These are phyloP conservation scores for Populus ilicifolia DNA, from an alignment of 345 rosid genomes.

Conservation along the genomic window DNA sequence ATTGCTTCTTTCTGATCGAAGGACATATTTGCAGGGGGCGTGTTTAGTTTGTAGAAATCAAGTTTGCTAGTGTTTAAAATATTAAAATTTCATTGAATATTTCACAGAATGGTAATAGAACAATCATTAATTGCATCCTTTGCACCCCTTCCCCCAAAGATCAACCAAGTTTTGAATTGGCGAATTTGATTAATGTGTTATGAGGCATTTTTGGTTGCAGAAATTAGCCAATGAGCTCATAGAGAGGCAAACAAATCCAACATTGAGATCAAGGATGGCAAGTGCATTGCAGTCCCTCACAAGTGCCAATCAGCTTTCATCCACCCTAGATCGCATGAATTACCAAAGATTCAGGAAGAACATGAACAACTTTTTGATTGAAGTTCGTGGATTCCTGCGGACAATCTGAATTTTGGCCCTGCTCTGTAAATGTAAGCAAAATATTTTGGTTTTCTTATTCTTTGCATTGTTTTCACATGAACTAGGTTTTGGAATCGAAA, in stretches of 20 bases:
- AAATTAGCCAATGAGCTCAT: slow-evolving; percentile 72
- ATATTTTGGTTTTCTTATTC: not conserved
- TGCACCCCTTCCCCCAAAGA: too few species aligned
- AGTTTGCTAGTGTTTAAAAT: too few species aligned
- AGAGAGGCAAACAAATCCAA: slow-evolving; percentile 61
- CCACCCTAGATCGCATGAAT: slow-evolving; percentile 75
- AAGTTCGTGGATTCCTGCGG: slow-evolving; percentile 86
- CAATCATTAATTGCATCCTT: too few species aligned
- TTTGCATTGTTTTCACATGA: not conserved
- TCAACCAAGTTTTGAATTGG: too few species aligned
- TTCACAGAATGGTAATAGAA: too few species aligned
- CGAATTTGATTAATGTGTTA: too few species aligned
- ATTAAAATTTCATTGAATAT: too few species aligned
- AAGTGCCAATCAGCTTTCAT: slow-evolving; percentile 75
- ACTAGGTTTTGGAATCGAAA: not conserved
- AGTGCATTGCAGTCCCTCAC: slow-evolving; percentile 72
- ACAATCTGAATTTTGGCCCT: slow-evolving; percentile 37
- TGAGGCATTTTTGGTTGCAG: slow-evolving; percentile 29
- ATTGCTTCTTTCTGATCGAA: too few species aligned
- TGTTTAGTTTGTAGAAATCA: too few species aligned
- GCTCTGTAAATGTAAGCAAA: not conserved
- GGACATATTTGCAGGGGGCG: too few species aligned
- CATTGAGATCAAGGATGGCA: slow-evolving; percentile 58
- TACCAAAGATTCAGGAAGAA: slow-evolving; percentile 94
- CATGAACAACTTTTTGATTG: slow-evolving; percentile 67